Evolutionary conservation across 2,329 filamentous ascomycete genomes (phyloP).

Genomic region (Xylariaceae sp.): DNA sequence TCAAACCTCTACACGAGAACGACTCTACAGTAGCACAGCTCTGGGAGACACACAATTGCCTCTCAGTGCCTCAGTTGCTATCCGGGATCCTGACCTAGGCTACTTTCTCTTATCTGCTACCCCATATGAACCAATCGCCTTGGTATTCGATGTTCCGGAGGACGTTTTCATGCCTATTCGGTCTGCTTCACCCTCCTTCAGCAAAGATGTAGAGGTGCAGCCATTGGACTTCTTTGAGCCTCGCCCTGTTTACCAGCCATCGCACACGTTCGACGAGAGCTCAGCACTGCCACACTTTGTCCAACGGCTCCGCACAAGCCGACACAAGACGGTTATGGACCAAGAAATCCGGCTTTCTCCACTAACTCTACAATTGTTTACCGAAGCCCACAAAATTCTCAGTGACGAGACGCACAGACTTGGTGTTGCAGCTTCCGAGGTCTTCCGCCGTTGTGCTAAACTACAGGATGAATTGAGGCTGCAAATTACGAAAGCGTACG

Average conservation of each 20-base stretch:
- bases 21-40: constrained; percentile 52
- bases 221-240: constrained; percentile 55
- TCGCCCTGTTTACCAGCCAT: constrained; percentile 63
- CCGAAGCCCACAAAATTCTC: constrained; percentile 67
- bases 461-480: constrained; percentile 64
- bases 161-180: constrained; percentile 42
- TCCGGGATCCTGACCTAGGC: constrained; percentile 60
- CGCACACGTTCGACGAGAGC: constrained; percentile 54
- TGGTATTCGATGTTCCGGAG: constrained; percentile 59
- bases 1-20: constrained; percentile 52
- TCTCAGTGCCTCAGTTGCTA: constrained; percentile 50
- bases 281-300: constrained; percentile 55
- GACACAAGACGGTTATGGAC: constrained; percentile 57
- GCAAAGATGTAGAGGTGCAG: constrained; percentile 41
- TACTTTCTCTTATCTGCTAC: constrained; percentile 61
- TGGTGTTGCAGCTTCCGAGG: constrained; percentile 65
- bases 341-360: constrained; percentile 68
- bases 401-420: constrained; percentile 66
- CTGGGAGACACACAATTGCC: constrained; percentile 42
- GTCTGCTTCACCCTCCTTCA: constrained; percentile 41
- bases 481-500: constrained; percentile 63
- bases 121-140: constrained; percentile 51
- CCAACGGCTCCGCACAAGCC: constrained; percentile 54
- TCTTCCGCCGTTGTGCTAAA: constrained; percentile 67
- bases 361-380: constrained; percentile 66